These are phyloP conservation scores for Cutaneotrichosporon sp. DNA, from an alignment of 1,284 basidiomycete species.

Conservation along the genomic window DNA sequence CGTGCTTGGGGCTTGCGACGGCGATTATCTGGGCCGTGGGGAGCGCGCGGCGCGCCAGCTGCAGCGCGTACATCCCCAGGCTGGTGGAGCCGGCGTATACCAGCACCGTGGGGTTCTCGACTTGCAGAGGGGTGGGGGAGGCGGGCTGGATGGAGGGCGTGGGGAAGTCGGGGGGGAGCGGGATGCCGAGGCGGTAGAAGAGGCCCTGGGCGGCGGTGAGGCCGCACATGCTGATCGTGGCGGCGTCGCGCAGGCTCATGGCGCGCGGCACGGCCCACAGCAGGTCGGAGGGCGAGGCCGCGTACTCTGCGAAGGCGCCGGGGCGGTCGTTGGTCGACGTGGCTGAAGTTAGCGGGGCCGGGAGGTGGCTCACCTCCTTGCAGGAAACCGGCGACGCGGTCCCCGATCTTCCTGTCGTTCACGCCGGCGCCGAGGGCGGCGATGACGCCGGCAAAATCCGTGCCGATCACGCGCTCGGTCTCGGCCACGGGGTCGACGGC, in stretches of 20 bases:
- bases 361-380: slow-evolving; percentile 13
- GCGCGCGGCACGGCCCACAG: slow-evolving; percentile 7
- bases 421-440: not conserved
- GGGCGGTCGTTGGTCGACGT: slow-evolving; percentile 14
- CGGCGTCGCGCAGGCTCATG: slow-evolving; percentile 1
- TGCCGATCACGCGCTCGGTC: slow-evolving; percentile 15
- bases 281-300: slow-evolving; percentile 9
- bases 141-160: not conserved
- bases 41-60: slow-evolving; percentile 8
- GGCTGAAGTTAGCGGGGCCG: slow-evolving; percentile 8
- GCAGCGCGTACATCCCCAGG: slow-evolving; percentile 19
- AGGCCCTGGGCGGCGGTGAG: slow-evolving; percentile 23
- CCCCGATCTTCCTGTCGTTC: not conserved
- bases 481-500: slow-evolving; percentile 8
- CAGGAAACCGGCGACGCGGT: slow-evolving; percentile 15
- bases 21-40: slow-evolving; percentile 2
- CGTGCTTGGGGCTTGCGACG: not conserved
- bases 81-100: slow-evolving; percentile 18
- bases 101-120: not conserved
- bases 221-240: slow-evolving; percentile 19
- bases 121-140: not conserved
- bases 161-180: slow-evolving; percentile 2
- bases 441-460: slow-evolving; percentile 21
- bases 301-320: slow-evolving; percentile 18
- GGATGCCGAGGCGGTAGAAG: slow-evolving; percentile 13